phyloP scores from a whole-genome alignment of 495 filamentous ascomycete species.

The Podospora pseudocomata region DNA sequence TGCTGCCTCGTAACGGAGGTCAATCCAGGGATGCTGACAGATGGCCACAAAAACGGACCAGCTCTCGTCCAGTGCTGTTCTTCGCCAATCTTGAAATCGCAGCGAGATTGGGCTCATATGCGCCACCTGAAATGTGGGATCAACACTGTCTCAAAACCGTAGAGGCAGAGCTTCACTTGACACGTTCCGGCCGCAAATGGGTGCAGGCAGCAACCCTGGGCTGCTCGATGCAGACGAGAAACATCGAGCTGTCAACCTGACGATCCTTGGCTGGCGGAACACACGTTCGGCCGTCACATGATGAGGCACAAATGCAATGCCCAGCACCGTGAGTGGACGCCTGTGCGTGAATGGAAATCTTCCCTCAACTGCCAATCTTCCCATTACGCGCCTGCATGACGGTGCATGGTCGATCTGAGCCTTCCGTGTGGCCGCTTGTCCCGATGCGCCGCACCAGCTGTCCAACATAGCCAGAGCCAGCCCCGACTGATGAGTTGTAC shows the following conservation, averaged over 20 bases:
- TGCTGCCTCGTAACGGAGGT: constrained; percentile 9
- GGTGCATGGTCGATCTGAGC: constrained; percentile 11
- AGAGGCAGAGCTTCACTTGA: constrained; percentile 5
- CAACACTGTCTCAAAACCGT: constrained; percentile 15
- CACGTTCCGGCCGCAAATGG: constrained; percentile 12
- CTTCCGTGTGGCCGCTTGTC: constrained; percentile 11
- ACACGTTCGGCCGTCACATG: constrained; percentile 24
- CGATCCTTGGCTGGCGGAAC: background rate
- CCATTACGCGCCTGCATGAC: constrained; percentile 13
- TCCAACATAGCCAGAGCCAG: background rate
- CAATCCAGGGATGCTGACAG: background rate
- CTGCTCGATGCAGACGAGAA: background rate
- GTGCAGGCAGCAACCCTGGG: constrained; percentile 4
- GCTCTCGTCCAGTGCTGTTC: background rate
- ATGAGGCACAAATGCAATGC: constrained; percentile 26
- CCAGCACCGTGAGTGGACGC: constrained; percentile 20
- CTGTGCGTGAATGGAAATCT: constrained; percentile 20
- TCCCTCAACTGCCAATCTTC: constrained; percentile 22
- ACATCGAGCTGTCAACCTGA: background rate
- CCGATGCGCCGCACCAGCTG: background rate
- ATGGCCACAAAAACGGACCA: background rate
- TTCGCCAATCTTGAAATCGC: constrained; percentile 16
- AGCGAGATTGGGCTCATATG: constrained; percentile 6
- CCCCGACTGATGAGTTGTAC: background rate
- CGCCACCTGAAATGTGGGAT: constrained; percentile 15